Base-by-base conservation (phyloP, 257 asterid species). In the Solanum infundibuliforme region DNA sequence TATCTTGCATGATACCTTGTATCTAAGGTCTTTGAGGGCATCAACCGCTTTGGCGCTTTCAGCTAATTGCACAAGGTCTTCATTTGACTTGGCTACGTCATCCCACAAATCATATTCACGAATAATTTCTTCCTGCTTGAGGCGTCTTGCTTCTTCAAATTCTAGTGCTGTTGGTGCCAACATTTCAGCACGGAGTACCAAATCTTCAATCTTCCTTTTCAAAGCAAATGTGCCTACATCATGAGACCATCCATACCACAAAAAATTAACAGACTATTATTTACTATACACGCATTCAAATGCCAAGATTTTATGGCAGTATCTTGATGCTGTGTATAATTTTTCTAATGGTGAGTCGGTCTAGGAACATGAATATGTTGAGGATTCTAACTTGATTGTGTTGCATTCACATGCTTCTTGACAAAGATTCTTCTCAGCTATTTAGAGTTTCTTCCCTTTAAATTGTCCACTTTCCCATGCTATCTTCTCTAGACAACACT, bases 111-210 rank as follows among this genome's bases (percentile, higher is more conserved):
- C 91, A 65, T 88, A 89, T 39, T 92, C 93, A 10, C 93, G 95
- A 84, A 95, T 88, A 89, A 91, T 92, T 90, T 93, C 93, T 90
- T 92, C 96, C 86, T 90, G 94, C 79, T 92, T 88, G 69, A 89
- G 87, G 77, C 84, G 94, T 25, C 92, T 94, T 38, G 94, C 94
- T 90, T 92, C 96, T 88, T 93, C 98, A 66, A 90, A 89, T 84
- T 96, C 96, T 87, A 95, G 88, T 20, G 98, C 98, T 13, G 92
- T 90, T 11, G 98, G 94, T 39, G 93, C 93, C 86, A 92, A 55
- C 93, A 92, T 94, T 92, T 95, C 96, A 8, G 98, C 98, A 55
- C 94, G 95, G 39, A 94, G 94, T 88, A 96, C 89, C 12, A 97
- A 96, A 85, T 95, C 98, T 88, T 95, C 98, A 65, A 95, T 93